Evolutionary conservation across 768 basidiomycete species (phyloP).

Genomic region (Amanita brunnescens): DNA sequence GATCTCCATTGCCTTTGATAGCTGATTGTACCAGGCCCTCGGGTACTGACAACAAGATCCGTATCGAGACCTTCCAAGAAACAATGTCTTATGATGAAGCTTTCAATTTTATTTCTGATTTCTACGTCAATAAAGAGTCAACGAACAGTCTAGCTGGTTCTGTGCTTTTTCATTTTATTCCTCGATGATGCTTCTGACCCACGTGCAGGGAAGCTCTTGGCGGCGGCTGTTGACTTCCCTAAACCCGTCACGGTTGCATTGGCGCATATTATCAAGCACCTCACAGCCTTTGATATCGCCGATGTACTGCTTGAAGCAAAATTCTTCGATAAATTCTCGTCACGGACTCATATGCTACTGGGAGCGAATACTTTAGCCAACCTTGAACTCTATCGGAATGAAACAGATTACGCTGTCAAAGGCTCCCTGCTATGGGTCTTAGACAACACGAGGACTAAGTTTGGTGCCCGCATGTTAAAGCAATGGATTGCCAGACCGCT

Average conservation of each 20-base stretch:
- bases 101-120: slow-evolving; percentile 54
- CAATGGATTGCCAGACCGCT: slow-evolving; percentile 86
- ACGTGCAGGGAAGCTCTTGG: slow-evolving; percentile 49
- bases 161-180: slow-evolving; percentile 19
- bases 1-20: background rate
- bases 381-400: slow-evolving; percentile 89
- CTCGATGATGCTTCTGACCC: background rate
- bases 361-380: slow-evolving; percentile 84
- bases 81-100: slow-evolving; percentile 57
- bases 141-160: slow-evolving; percentile 33
- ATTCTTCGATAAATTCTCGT: slow-evolving; percentile 74
- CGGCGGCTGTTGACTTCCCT: slow-evolving; percentile 56
- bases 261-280: slow-evolving; percentile 63
- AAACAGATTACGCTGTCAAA: slow-evolving; percentile 62
- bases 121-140: slow-evolving; percentile 47
- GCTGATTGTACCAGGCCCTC: slow-evolving; percentile 24
- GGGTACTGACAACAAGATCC: slow-evolving; percentile 33
- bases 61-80: slow-evolving; percentile 54
- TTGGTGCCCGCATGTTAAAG: slow-evolving; percentile 77
- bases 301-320: slow-evolving; percentile 69
- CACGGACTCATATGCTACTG: slow-evolving; percentile 76
- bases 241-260: slow-evolving; percentile 62
- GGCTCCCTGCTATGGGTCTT: slow-evolving; percentile 84
- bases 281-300: slow-evolving; percentile 67
- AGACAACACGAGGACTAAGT: slow-evolving; percentile 80